Conservation (phyloP, 768 basidiomycete genomes). For the Amanita jacksonii region DNA sequence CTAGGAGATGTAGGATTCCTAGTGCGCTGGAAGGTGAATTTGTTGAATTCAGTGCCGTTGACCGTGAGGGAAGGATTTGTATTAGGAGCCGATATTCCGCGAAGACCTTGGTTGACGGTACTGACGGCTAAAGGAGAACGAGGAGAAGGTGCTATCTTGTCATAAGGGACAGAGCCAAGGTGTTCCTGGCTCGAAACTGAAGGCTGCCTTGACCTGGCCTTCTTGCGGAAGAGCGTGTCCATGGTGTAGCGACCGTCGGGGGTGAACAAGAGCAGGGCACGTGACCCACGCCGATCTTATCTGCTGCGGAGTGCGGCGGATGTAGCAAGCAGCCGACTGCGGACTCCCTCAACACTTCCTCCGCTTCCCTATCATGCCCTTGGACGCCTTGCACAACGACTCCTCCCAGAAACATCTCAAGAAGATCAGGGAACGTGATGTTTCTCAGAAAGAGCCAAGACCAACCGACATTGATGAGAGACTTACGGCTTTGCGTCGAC, state of each 20-base stretch:
- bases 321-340: not conserved
- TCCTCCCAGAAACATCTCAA: conserved; percentile 18
- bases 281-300: conserved; percentile 8
- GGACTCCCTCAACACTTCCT: conserved; percentile 8
- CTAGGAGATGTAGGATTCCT: conserved; percentile 40
- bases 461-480: conserved; percentile 46
- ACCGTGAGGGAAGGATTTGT: conserved; percentile 73
- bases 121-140: conserved; percentile 51
- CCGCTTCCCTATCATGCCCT: conserved; percentile 20
- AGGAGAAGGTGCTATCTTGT: conserved; percentile 47
- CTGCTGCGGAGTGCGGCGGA: conserved; percentile 15
- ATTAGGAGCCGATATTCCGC: conserved; percentile 72
- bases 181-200: conserved; percentile 48
- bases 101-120: conserved; percentile 45
- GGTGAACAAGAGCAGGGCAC: not conserved
- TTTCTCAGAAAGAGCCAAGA: conserved; percentile 20
- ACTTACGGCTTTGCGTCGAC: conserved; percentile 59
- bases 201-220: conserved; percentile 48
- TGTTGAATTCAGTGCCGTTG: conserved; percentile 64
- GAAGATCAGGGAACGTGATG: conserved; percentile 35
- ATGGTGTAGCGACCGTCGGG: conserved; percentile 23
- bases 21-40: conserved; percentile 40
- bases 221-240: conserved; percentile 64
- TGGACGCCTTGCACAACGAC: conserved; percentile 11
- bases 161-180: conserved; percentile 63